Conservation (phyloP, 805 yeast species). For the Hanseniaspora pseudoguilliermondii region DNA sequence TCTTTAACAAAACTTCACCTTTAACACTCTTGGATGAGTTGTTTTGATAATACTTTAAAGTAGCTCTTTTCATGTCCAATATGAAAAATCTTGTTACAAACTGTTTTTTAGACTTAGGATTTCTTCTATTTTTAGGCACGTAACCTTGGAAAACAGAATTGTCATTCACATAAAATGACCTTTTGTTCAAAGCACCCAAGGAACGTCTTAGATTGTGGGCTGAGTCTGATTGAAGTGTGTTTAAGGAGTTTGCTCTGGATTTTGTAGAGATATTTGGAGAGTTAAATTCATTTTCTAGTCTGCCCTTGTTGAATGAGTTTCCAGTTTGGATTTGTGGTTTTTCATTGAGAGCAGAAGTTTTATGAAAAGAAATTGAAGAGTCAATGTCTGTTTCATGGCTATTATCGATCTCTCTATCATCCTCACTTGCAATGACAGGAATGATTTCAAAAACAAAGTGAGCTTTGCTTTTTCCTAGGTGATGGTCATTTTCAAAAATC, state of each 20-base stretch:
- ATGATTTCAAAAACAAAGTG: neutral
- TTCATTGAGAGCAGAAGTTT: neutral
- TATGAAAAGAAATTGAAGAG: neutral
- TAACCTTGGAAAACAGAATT: slow-evolving; percentile 70
- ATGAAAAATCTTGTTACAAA: slow-evolving; percentile 75
- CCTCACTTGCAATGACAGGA: neutral
- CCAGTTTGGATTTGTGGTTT: neutral
- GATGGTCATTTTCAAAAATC: slow-evolving; percentile 11
- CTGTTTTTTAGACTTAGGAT: slow-evolving; percentile 60
- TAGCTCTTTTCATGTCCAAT: slow-evolving; percentile 68
- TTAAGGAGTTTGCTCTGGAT: slow-evolving; percentile 14
- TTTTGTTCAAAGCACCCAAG: slow-evolving; percentile 14
- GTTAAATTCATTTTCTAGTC: neutral
- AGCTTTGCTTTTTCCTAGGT: slow-evolving; percentile 5
- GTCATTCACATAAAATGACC: slow-evolving; percentile 35
- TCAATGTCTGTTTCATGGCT: neutral
- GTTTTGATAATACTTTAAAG: slow-evolving; percentile 67
- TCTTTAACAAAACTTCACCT: slow-evolving; percentile 81
- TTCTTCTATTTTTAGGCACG: slow-evolving; percentile 61
- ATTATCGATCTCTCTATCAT: neutral
- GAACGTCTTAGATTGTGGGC: slow-evolving; percentile 16
- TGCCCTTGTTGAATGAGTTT: neutral
- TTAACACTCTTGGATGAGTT: slow-evolving; percentile 60
- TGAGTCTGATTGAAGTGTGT: slow-evolving; percentile 11
- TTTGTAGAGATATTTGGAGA: slow-evolving; percentile 14